Evolutionary conservation across 176 grass and related monocot genomes (phyloP), one percentile per base, ranked within the genome.

Genomic region (Triticum turgidum): DNA sequence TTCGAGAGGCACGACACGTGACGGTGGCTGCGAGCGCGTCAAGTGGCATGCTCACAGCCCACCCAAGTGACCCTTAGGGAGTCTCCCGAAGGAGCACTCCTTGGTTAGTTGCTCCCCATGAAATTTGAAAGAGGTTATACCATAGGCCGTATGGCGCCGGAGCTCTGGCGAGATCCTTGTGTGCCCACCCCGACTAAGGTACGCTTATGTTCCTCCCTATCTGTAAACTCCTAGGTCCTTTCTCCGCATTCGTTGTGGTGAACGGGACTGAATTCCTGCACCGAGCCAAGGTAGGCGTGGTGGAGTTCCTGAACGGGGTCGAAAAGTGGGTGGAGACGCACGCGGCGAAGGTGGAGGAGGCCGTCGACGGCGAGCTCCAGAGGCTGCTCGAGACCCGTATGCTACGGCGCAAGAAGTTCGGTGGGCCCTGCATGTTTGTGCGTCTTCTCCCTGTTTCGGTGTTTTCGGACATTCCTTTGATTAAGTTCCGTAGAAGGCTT

Each of bases 331-430:
- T 89, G 54, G 93, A 93, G 25, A 67, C 67, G 20, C 86, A 98
- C 81, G 81, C 69, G 17, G 74, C 91, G 13, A 95, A 92, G 84
- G 10, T 92, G 1, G 93, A 98, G 65, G 83, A 91, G 42, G 89
- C 91, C 8, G 87, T 92, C 12, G 85, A 86, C 20, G 93, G 78
- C 11, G 88, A 93, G 78, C 56, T 91, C 17, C 81, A 91, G 73
- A 94, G 44, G 84, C 78, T 92, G 49, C 95, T 91, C 8, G 83
- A 91, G 63, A 59, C 88, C 22, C 83, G 88, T 61, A 93, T 88
- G 12, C 87, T 92, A 13, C 70, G 93, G 25, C 87, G 92, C n/a
- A 98, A 95, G 91, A 95, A 98, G 87, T 85, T 93, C 22, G 89
- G 78, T 59, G 88, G 83, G 77, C 93, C 91, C 79, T 95, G 91